These are phyloP conservation scores for Anacardium occidentale DNA, from an alignment of 345 rosid species.

Conservation along the genomic window DNA sequence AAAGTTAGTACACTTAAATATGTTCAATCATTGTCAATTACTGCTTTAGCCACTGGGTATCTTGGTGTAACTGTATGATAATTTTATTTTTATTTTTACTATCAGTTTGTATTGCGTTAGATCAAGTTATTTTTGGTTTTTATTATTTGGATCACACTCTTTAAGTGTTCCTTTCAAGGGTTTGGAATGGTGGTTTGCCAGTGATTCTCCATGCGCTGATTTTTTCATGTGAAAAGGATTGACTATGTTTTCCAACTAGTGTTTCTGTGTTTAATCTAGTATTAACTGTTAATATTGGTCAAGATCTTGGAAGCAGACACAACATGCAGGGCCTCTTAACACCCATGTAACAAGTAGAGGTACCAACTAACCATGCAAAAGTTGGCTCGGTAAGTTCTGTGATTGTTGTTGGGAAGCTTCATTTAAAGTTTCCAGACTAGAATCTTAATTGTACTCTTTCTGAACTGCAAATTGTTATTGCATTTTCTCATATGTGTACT, in stretches of 20 bases:
- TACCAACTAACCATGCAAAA: background rate
- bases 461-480: background rate
- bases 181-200: conserved; percentile 3
- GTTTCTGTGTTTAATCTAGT: background rate
- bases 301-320: conserved; percentile 16
- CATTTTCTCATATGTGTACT: background rate
- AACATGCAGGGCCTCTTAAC: background rate
- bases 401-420: background rate
- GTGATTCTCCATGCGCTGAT: background rate
- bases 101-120: background rate
- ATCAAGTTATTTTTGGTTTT: background rate
- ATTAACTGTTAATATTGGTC: background rate
- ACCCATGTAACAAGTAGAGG: background rate
- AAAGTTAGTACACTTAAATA: background rate
- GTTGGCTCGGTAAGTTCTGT: background rate
- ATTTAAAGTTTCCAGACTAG: too few relatives aligned
- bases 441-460: background rate
- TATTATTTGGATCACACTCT: background rate
- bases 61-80: background rate
- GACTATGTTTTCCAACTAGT: background rate
- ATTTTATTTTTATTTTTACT: background rate
- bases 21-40: background rate
- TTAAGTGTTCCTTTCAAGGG: background rate
- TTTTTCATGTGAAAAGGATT: background rate
- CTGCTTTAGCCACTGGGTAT: background rate